Evolutionary conservation across 768 basidiomycete genomes (phyloP), one percentile per base, ranked within the genome.

Genomic region (Pulveroboletus sp.): DNA sequence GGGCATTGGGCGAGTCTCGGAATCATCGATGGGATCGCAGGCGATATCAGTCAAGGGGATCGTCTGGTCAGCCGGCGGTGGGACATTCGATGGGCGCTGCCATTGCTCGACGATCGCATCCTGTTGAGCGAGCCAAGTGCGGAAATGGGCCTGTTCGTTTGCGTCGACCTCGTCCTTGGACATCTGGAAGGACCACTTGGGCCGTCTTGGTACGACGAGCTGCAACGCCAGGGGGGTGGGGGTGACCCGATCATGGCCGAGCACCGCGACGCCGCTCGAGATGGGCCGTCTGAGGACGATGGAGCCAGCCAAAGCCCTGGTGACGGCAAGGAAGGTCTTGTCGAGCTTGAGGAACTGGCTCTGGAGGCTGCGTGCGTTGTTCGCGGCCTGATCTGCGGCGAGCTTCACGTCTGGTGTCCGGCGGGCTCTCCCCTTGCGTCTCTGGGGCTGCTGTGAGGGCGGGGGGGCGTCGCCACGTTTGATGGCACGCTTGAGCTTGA

Each of bases 181-280:
- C 83, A 88, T 87, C 21, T 88, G 85, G 64, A 82, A 90, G 17
- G 79, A 73, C 89, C 93, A 96, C 65, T 86, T 92, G 3, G 94
- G 93, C 50, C 94, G 66, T 54, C 70, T 79, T 15, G 90, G 90
- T 59, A 62, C 31, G 18, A 30, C 27, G 18, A 61, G 55, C 11
- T 49, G 28, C 7, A n/a, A n/a, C n/a, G n/a, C n/a, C n/a, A n/a
- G n/a, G n/a, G n/a, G n/a, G n/a, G 37, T 39, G 12, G 53, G 50
- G 1, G 40, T 32, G 31, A 51, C 24, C 55, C 51, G 52, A 18
- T 46, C 56, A 14, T 50, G 43, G 31, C 45, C 58, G 50, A 76
- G 73, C 43, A 80, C 57, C 4, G 74, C 69, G 8, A 60, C 62
- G 17, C 69, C 63, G 46, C 62, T 42, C 11, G 72, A 61, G 27